Percentiles rank a stretch among this genome's conserved stretches.
Evolutionary conservation across 177 flowering plant species (phyloP).

Genomic region (Telopea speciosissima): DNA sequence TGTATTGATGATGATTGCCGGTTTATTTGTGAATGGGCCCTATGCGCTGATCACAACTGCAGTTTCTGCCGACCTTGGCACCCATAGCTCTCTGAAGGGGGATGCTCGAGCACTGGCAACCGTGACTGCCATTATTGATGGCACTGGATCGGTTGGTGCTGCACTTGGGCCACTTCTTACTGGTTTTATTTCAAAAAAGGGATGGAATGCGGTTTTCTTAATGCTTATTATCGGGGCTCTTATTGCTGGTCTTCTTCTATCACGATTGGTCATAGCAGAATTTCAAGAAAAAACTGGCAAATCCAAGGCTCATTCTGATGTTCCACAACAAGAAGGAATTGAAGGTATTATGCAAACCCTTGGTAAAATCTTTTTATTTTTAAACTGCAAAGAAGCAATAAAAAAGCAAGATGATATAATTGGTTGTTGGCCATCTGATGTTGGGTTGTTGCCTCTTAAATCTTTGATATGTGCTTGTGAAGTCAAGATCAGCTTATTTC

Average conservation of each 20-base stretch:
- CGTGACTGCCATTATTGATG: constrained; percentile 93
- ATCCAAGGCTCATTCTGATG: constrained; percentile 14
- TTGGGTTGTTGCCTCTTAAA: neutral
- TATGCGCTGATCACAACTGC: constrained; percentile 99
- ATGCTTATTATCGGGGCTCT: constrained; percentile 67
- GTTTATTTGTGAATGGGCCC: constrained; percentile 86
- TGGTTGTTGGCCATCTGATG: neutral
- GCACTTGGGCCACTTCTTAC: constrained; percentile 89
- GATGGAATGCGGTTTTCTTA: constrained; percentile 81
- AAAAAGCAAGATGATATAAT: neutral
- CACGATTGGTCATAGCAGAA: constrained; percentile 56
- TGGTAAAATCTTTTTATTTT: neutral
- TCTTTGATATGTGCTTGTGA: neutral
- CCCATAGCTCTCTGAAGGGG: constrained; percentile 78
- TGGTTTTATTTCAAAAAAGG: constrained; percentile 64
- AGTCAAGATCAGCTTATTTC: neutral
- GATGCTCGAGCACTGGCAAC: constrained; percentile 88
- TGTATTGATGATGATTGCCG: constrained; percentile 73
- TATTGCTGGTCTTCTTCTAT: constrained; percentile 69
- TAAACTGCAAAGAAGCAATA: neutral
- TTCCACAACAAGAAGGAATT: constrained; percentile 19
- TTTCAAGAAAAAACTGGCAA: constrained; percentile 33
- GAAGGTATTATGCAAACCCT: constrained; percentile 33
- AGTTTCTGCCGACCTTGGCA: constrained; percentile 94
- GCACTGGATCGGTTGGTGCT: constrained; percentile 91